Evolutionary conservation across 1,139 yeast species (phyloP), one percentile per base, ranked within the genome.

Genomic region (Zygoascus hellenicus): DNA sequence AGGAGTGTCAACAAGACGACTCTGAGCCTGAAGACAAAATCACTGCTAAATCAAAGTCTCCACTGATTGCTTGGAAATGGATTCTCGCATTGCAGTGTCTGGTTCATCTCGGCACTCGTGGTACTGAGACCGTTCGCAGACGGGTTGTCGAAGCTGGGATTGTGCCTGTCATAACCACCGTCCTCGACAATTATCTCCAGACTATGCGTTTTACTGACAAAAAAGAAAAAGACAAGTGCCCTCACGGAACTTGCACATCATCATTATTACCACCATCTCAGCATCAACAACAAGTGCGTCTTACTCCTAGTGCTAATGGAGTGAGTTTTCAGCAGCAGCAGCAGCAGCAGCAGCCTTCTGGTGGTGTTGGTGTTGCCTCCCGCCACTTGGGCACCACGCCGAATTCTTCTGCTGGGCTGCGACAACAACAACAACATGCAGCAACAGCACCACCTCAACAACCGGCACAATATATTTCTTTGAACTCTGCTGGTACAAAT

Each of bases 41-140:
- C 32, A 19, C 42, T 17, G 22, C 35, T 41, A 42, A 39, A 16
- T 13, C 37, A 15, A 45, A 61, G 43, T 61, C 76, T 52, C 74
- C 83, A 19, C 69, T 86, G 49, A 75, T 81, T 14, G 92, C 95
- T 0, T 90, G 97, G 96, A 92, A 90, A 67, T 92, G 98, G 98
- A 87, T 96, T 5, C 70, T 92, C 51, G 88, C 97, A 0, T 81
- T 92, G 61, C 97, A 92, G 67, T 89, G 97, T 61, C 69, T 92
- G 51, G 96, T 90, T 0, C 75, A 89, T 51, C 79, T 92, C 26
- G 96, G 97, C 13, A 90, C 97, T 1, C 74, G 97, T 56, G 98
- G 98, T 29, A 81, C 95, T 1, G 97, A 90, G 64, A 72, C 73
- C 48, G 86, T 89, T 44, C 74, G 98, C 43, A 81, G 83, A 57